These are phyloP conservation scores for Simplicillium sp. DNA, from an alignment of 2,329 filamentous ascomycete genomes.

Conservation along the genomic window DNA sequence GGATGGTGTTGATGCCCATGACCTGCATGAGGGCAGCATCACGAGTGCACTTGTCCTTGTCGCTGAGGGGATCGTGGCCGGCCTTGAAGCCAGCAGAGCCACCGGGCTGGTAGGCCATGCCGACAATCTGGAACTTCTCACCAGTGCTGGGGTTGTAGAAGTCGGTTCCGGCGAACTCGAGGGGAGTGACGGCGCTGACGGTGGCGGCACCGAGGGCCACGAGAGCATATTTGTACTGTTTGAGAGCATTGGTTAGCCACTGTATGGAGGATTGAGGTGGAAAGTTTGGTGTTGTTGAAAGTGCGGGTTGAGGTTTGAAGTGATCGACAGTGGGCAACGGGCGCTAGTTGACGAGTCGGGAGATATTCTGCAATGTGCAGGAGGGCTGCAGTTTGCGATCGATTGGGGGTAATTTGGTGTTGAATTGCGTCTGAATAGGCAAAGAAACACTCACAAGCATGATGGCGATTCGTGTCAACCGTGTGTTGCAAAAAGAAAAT, in stretches of 20 bases:
- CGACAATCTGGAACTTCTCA: constrained; percentile 55
- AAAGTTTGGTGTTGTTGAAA: too few relatives aligned
- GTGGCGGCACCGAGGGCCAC: constrained; percentile 43
- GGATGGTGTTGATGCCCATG: constrained; percentile 57
- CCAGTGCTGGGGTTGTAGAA: constrained; percentile 51
- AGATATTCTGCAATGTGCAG: too few relatives aligned
- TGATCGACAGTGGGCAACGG: too few relatives aligned
- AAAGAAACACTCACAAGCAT: too few relatives aligned
- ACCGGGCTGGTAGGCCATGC: constrained; percentile 61
- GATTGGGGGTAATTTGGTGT: too few relatives aligned
- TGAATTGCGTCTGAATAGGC: too few relatives aligned
- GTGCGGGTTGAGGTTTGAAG: too few relatives aligned
- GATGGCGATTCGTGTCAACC: too few relatives aligned
- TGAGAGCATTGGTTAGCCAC: too few relatives aligned
- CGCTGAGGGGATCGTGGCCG: constrained; percentile 47
- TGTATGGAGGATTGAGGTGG: too few relatives aligned
- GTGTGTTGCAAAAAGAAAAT: neutral
- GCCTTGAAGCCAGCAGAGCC: constrained; percentile 55
- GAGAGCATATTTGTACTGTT: constrained; percentile 21
- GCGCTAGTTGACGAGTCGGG: too few relatives aligned
- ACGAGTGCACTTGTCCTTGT: constrained; percentile 48
- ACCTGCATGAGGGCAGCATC: constrained; percentile 58
- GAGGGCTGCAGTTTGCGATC: too few relatives aligned
- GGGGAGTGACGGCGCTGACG: constrained; percentile 45
- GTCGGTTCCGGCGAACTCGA: constrained; percentile 46